Conservation (phyloP, 2,329 filamentous ascomycete species). For the Pyrenophora seminiperda region DNA sequence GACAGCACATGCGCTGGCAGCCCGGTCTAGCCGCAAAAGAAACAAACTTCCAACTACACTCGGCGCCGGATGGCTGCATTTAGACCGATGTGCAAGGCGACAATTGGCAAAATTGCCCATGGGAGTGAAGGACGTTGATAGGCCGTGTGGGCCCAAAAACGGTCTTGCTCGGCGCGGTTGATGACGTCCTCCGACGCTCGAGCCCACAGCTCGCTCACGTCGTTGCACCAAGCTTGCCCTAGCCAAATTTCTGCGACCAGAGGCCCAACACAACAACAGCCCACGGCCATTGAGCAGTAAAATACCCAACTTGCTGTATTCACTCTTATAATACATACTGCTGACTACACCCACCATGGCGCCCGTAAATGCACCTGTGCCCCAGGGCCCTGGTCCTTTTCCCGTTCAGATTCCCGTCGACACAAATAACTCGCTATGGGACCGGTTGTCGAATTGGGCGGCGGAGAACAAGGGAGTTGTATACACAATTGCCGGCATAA, state of each 20-base stretch:
- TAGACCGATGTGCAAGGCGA: too few relatives aligned
- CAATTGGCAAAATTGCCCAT: too few relatives aligned
- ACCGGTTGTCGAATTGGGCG: constrained; percentile 87
- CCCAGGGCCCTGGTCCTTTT: constrained; percentile 43
- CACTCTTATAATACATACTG: constrained; percentile 9
- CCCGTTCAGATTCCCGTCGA: constrained; percentile 44
- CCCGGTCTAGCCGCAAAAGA: too few relatives aligned
- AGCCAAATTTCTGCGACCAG: constrained; percentile 24
- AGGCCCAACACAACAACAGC: constrained; percentile 17
- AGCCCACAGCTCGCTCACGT: constrained; percentile 16
- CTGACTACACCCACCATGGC: constrained; percentile 34
- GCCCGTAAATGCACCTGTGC: constrained; percentile 33
- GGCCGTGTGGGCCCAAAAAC: background rate
- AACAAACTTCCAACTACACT: too few relatives aligned
- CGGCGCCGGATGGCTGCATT: too few relatives aligned
- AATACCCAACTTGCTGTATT: constrained; percentile 1
- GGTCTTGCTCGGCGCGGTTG: constrained; percentile 12
- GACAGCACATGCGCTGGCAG: too few relatives aligned
- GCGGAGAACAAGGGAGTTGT: constrained; percentile 94
- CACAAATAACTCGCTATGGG: constrained; percentile 73
- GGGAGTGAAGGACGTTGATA: too few relatives aligned
- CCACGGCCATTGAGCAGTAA: constrained; percentile 23
- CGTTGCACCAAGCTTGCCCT: constrained; percentile 13
- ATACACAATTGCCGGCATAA: constrained; percentile 94
- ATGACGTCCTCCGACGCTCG: constrained; percentile 22